Conservation (phyloP, 768 basidiomycete genomes). For the Phlegmacium glaucopus region DNA sequence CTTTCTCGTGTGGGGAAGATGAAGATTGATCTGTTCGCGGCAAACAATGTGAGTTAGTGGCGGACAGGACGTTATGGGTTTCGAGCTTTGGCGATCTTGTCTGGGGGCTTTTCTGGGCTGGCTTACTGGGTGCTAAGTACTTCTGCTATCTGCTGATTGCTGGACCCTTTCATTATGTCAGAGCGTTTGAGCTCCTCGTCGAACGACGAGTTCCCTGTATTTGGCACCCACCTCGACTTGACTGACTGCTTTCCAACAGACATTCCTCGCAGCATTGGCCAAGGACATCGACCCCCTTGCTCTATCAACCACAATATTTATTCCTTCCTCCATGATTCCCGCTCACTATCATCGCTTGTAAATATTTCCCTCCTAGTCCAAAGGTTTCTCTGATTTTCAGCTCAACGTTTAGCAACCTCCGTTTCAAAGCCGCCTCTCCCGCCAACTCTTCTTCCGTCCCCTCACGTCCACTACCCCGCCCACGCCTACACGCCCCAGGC, state of each 20-base stretch:
- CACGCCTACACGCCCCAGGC: no score
- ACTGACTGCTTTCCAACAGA: slow-evolving; percentile 25
- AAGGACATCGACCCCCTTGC: slow-evolving; percentile 35
- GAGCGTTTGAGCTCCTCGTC: no score
- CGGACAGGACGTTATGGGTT: no score
- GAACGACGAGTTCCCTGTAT: no score
- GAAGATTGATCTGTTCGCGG: slow-evolving; percentile 43
- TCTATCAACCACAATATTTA: slow-evolving; percentile 24
- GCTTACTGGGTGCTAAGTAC: no score
- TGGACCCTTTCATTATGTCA: no score
- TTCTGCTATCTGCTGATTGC: no score
- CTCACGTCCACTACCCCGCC: no score
- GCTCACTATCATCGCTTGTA: slow-evolving; percentile 27
- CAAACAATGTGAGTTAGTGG: slow-evolving; percentile 35
- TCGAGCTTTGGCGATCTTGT: no score
- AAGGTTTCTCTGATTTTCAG: background rate
- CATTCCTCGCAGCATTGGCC: slow-evolving; percentile 40
- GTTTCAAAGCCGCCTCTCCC: slow-evolving; percentile 24
- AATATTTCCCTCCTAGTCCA: background rate
- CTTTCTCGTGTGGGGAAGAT: slow-evolving; percentile 40
- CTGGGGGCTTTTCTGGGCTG: no score
- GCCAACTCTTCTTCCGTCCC: no score
- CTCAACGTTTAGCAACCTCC: slow-evolving; percentile 25
- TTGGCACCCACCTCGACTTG: background rate
- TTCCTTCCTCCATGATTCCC: slow-evolving; percentile 29